Evolutionary conservation across 805 yeast species (phyloP), one percentile per base, ranked within the genome.

Genomic region (Lipomyces starkeyi): DNA sequence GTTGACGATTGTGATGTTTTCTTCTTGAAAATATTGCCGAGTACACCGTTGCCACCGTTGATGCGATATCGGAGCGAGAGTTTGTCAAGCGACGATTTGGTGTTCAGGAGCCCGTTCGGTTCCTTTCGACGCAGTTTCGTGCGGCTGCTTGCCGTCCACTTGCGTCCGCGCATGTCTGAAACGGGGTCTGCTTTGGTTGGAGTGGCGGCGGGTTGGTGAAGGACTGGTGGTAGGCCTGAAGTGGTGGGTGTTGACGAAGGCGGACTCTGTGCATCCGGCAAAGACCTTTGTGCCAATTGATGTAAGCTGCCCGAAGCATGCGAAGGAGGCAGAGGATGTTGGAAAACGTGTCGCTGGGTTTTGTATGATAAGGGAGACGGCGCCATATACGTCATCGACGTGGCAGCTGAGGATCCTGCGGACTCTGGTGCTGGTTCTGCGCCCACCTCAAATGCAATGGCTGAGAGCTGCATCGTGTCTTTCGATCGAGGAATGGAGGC

Each of bases 11-110:
- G 56, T 25, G 56, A 53, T 14, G 34, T 11, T 47, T 65, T 64
- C 32, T 61, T 61, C 53, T 60, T 64, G 59, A 65, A 65, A 17
- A 65, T 49, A 17, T 59, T 64, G 49, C 58, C 56, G 2, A 64
- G 35, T 3, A 59, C 63, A 11, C 57, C 43, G 52, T 22, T 17
- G 34, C 35, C 27, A n/a, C 17, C 25, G n/a, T 56, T 63, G 20
- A 61, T 53, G 20, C 66, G 60, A 43, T 68, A 56, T 14, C 66
- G 55, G 8, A 63, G 27, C 5, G 72, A 68, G 8, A 69, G 59
- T 35, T 47, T 60, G 25, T 69, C 72, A 25, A 69, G 43, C 20
- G 72, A 69, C 13, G 72, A 69, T 29, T 69, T 69, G 9, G 72
- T 69, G 20, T 62, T 61, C 29, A 69, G 61, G 20, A 69, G 66